Percentiles rank a stretch among this genome's conserved stretches.
phyloP scores from a whole-genome alignment of 208 protist genomes.

The Lotmaria passim region DNA sequence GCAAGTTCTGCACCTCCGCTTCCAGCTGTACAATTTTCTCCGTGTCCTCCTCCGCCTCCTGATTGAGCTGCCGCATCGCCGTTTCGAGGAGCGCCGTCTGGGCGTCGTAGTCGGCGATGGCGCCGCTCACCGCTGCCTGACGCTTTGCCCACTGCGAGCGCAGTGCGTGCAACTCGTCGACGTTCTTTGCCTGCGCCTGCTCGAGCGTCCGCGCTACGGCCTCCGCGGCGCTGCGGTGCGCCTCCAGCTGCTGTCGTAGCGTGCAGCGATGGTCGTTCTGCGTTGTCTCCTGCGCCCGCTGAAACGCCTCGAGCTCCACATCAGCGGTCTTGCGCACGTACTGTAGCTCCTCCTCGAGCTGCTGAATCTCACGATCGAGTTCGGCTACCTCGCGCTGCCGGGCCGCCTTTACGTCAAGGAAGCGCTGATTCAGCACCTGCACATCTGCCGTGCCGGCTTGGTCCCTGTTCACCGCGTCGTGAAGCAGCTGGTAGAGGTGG shows the following conservation, averaged over 20 bases:
- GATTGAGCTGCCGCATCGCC: conserved; percentile 61
- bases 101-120: conserved; percentile 85
- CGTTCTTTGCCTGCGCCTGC: conserved; percentile 47
- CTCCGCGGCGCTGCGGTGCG: conserved; percentile 45
- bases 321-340: conserved; percentile 73
- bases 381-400: conserved; percentile 69
- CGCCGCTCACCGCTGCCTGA: conserved; percentile 81
- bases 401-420: conserved; percentile 68
- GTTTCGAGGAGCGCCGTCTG: conserved; percentile 52
- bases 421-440: conserved; percentile 88
- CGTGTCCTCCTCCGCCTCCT: conserved; percentile 81
- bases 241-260: conserved; percentile 63
- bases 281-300: conserved; percentile 57
- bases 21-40: conserved; percentile 69
- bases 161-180: conserved; percentile 61
- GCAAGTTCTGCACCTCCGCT: conserved; percentile 57
- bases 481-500: conserved; percentile 83
- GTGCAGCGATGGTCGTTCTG: conserved; percentile 48
- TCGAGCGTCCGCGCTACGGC: conserved; percentile 45
- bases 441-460: conserved; percentile 88
- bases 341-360: conserved; percentile 78
- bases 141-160: conserved; percentile 77
- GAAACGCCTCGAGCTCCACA: conserved; percentile 72
- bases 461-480: conserved; percentile 91
- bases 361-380: conserved; percentile 65